Evolutionary conservation across 78 protist genomes (phyloP).

Genomic region (Protostelium mycophagum): DNA sequence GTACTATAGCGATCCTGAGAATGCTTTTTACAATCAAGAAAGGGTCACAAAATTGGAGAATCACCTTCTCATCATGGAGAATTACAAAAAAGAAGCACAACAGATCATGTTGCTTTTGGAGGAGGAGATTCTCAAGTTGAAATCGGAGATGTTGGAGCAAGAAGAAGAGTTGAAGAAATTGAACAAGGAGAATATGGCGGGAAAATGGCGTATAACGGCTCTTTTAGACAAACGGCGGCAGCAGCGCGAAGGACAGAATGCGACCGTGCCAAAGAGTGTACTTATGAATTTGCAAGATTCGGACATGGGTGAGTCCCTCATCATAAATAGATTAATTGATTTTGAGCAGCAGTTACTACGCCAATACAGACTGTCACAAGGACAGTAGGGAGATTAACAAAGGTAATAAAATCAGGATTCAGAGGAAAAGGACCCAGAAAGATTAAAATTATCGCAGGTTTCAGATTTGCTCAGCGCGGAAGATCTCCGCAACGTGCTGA

Average conservation of each 20-base stretch:
- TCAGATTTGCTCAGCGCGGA: not conserved
- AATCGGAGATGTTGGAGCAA: not conserved
- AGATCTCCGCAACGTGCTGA: not conserved
- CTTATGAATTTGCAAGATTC: not conserved
- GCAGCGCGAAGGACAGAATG: not conserved
- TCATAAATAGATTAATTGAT: not conserved
- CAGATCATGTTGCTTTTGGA: not conserved
- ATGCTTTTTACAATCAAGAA: not conserved
- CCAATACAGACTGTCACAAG: not conserved
- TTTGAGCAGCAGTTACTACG: not conserved
- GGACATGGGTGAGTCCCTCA: not conserved
- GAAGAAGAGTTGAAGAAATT: not conserved
- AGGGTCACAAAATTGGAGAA: not conserved
- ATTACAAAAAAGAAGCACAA: not conserved
- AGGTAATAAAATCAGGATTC: not conserved
- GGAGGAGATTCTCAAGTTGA: not conserved
- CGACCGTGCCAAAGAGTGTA: not conserved
- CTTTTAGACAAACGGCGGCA: not conserved
- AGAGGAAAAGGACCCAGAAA: too few relatives aligned
- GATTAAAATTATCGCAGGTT: not conserved
- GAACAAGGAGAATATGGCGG: not conserved
- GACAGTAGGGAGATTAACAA: not conserved
- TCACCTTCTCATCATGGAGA: not conserved
- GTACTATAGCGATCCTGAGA: not conserved
- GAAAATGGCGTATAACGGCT: not conserved